Percentiles rank a stretch among this genome's conserved stretches.
Conservation (phyloP, 1,284 basidiomycete species). For the Microbotryum intermedium region DNA sequence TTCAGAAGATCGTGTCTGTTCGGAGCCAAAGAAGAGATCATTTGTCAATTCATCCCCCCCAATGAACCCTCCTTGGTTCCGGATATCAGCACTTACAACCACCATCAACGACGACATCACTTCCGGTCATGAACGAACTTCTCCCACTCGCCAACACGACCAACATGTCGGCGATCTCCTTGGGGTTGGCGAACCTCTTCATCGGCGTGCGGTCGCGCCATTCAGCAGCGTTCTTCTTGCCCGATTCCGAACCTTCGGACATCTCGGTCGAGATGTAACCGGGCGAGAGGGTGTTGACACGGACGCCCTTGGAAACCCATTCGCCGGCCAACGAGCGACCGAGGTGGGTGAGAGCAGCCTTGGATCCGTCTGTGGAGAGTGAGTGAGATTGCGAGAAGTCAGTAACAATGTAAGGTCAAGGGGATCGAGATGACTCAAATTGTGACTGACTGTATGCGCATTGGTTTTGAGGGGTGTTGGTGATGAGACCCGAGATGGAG, state of each 20-base stretch:
- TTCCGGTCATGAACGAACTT: conserved; percentile 38
- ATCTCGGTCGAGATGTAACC: conserved; percentile 42
- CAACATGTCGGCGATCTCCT: conserved; percentile 38
- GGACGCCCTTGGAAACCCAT: conserved; percentile 40
- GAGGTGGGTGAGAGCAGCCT: conserved; percentile 2
- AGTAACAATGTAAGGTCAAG: conserved; percentile 29
- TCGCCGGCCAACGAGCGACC: conserved; percentile 38
- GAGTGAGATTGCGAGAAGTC: background rate
- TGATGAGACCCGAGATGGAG: conserved; percentile 39
- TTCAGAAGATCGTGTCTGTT: too few species aligned
- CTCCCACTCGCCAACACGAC: conserved; percentile 34
- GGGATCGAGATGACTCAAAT: conserved; percentile 7
- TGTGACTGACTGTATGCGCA: conserved; percentile 39
- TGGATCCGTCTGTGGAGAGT: background rate
- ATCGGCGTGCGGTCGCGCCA: conserved; percentile 39
- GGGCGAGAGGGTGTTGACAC: conserved; percentile 39
- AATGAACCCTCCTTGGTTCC: too few species aligned
- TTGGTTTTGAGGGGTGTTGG: conserved; percentile 41
- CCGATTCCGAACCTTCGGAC: conserved; percentile 23
- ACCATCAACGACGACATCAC: conserved; percentile 39
- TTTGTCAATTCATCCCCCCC: too few species aligned
- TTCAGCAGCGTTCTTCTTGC: background rate
- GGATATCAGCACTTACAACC: background rate
- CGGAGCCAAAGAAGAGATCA: too few species aligned
- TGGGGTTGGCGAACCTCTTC: conserved; percentile 36